Conservation (phyloP, 1,139 yeast genomes). For the Suhomyces terraborum region DNA sequence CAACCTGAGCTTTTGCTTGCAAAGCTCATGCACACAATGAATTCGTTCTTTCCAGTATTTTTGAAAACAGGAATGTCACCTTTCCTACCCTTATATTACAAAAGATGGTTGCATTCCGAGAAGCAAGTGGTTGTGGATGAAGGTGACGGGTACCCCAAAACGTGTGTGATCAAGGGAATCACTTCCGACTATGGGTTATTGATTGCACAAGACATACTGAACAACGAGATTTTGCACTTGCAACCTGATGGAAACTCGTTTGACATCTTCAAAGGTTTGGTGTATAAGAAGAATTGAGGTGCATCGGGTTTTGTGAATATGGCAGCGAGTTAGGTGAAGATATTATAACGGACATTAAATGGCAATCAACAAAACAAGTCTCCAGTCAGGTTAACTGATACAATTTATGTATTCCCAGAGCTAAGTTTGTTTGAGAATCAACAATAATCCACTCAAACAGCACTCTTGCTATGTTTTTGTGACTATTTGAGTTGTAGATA, state of each 20-base stretch:
- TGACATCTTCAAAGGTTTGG: conserved; percentile 89
- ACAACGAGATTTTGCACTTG: conserved; percentile 62
- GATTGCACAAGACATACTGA: conserved; percentile 67
- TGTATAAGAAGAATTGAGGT: conserved; percentile 58
- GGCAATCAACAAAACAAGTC: too few species aligned
- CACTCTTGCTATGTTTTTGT: too few species aligned
- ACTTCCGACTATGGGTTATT: conserved; percentile 82
- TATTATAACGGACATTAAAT: too few species aligned
- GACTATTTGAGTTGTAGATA: too few species aligned
- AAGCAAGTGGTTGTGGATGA: conserved; percentile 63
- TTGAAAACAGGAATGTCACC: conserved; percentile 64
- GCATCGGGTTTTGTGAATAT: background rate
- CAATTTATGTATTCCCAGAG: too few species aligned
- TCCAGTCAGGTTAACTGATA: too few species aligned
- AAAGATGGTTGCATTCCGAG: conserved; percentile 80
- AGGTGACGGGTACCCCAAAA: conserved; percentile 40
- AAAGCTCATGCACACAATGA: conserved; percentile 63
- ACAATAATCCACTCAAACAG: too few species aligned
- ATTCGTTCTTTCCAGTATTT: conserved; percentile 61
- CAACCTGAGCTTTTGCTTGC: conserved; percentile 71
- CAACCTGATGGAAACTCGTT: conserved; percentile 98
- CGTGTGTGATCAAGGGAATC: conserved; percentile 75
- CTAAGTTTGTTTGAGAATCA: too few species aligned
- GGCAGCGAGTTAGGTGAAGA: too few species aligned
- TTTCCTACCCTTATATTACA: conserved; percentile 73